Percentiles rank a stretch among this genome's conserved stretches.
phyloP scores from a whole-genome alignment of 1,284 basidiomycete genomes.

The Moniliella sp. region DNA sequence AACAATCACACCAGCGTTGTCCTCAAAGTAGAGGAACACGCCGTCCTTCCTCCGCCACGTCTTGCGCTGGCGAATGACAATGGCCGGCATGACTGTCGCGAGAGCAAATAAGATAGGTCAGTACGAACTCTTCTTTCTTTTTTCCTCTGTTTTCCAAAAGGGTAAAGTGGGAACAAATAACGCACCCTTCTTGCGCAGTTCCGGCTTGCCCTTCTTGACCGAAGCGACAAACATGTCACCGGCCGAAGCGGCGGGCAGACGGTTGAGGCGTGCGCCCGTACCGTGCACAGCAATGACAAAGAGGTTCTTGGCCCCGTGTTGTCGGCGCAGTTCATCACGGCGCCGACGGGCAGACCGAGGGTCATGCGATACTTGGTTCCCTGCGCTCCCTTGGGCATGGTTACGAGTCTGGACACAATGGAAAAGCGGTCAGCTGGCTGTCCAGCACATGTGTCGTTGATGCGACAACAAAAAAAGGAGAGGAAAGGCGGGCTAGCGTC shows the following conservation, averaged over 20 bases:
- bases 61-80: constrained; percentile 93
- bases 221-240: constrained; percentile 97
- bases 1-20: constrained; percentile 43
- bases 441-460: too few species aligned
- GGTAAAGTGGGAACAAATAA: constrained; percentile 8
- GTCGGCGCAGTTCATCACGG: constrained; percentile 97
- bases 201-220: constrained; percentile 99
- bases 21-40: constrained; percentile 98
- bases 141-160: constrained; percentile 3
- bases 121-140: too few species aligned
- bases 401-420: too few species aligned
- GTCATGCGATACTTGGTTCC: constrained; percentile 2
- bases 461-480: too few species aligned
- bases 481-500: too few species aligned
- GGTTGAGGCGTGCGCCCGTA: constrained; percentile 84
- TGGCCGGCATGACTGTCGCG: constrained; percentile 81
- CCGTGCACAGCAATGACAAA: constrained; percentile 76
- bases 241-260: constrained; percentile 88
- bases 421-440: too few species aligned
- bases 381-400: constrained; percentile 1
- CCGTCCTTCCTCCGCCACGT: constrained; percentile 92
- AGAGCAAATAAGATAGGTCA: constrained; percentile 3
- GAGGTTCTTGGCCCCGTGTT: constrained; percentile 97
- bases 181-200: constrained; percentile 96
- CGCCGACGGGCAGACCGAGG: constrained; percentile 69